Evolutionary conservation across 768 basidiomycete genomes (phyloP), one percentile per base, ranked within the genome.

Genomic region (Pulveroboletus sp.): DNA sequence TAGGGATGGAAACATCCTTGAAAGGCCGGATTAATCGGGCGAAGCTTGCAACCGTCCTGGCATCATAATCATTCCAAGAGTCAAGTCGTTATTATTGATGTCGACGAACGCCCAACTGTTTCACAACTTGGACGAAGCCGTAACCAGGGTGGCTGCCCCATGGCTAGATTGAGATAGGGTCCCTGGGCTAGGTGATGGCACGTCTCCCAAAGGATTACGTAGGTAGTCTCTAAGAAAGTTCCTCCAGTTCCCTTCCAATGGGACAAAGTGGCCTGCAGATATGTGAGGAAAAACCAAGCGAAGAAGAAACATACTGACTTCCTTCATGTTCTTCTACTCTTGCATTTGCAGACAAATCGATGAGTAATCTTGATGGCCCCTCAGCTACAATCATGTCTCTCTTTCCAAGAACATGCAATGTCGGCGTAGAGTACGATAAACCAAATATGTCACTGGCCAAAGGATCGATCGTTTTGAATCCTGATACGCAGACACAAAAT

Each of bases 271-370:
- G 8, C 89, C 89, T 91, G 56, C 19, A 27, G 12, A 42, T 12
- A 9, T 5, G 8, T 62, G 35, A 55, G 19, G 23, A 39, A 43
- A 20, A 12, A 43, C 6, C 14, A 38, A 26, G 31, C 14, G 36
- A 41, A 45, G 41, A 14, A 44, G 14, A 35, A 34, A 16, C 6
- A 32, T 17, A 68, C 83, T 26, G 49, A 90, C 91, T 90, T 45
- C 91, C 91, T 22, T 82, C 80, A 49, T 93, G 91, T 55, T 76
- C 76, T 62, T 89, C 89, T 9, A 93, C 77, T 11, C 89, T 76
- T 26, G 74, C 73, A 38, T 77, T 76, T 2, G 63, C 59, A 24
- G 85, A 85, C 11, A 78, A 67, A 6, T 74, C 71, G 14, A 88
- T 65, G 6, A 92, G 68, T 14, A 65, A 61, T 50, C 73, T 74